These are phyloP conservation scores for Pseudogymnoascus pannorum DNA, from an alignment of 2,329 filamentous ascomycete species.

Conservation along the genomic window DNA sequence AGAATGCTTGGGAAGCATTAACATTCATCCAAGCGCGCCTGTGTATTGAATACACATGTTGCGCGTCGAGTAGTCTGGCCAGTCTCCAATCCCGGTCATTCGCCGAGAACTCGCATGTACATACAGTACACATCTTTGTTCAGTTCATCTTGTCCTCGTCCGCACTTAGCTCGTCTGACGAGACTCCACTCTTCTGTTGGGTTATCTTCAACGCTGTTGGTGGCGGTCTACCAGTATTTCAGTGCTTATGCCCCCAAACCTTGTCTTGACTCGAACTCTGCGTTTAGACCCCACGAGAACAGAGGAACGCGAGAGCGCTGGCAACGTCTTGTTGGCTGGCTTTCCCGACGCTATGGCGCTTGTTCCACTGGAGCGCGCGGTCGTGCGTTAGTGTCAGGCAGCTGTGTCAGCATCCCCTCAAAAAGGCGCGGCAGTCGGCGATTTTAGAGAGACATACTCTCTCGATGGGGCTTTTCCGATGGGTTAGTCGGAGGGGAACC, in stretches of 20 bases:
- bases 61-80: neutral
- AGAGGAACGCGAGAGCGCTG: neutral
- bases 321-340: neutral
- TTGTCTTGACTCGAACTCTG: neutral
- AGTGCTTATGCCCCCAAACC: slow-evolving; percentile 7
- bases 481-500: neutral
- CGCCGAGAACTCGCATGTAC: neutral
- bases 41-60: slow-evolving; percentile 2
- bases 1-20: neutral
- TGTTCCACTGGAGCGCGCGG: slow-evolving; percentile 6
- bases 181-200: neutral
- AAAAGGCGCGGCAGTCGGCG: neutral
- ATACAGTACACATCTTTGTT: no score
- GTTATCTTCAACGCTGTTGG: neutral
- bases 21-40: neutral
- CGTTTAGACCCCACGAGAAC: neutral
- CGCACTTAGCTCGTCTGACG: neutral
- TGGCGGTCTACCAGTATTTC: neutral
- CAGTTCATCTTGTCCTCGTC: neutral
- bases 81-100: neutral
- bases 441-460: neutral
- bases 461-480: neutral
- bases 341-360: neutral
- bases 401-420: neutral
- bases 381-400: slow-evolving; percentile 3